Evolutionary conservation across 352 stramenopile species (phyloP).

Genomic region (Globisporangium sylvaticum): DNA sequence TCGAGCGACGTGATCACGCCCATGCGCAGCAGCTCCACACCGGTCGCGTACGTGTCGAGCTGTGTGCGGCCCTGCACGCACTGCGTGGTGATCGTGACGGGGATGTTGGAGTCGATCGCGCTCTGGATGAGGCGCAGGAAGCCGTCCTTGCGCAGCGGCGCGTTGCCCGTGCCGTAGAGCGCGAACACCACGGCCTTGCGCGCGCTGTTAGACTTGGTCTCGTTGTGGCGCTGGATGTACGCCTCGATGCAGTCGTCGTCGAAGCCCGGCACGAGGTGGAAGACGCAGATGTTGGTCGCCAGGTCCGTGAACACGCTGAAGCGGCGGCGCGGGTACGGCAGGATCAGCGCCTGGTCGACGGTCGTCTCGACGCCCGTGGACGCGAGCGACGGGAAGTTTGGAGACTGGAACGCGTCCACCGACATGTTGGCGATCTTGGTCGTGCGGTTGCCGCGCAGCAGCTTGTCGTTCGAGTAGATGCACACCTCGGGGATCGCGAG

Average conservation of each 20-base stretch:
- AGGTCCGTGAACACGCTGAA: conserved; percentile 90
- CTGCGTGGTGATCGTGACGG: conserved; percentile 93
- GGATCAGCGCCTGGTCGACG: conserved; percentile 86
- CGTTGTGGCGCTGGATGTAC: conserved; percentile 68
- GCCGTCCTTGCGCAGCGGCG: conserved; percentile 82
- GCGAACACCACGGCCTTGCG: conserved; percentile 88
- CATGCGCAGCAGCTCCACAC: conserved; percentile 82
- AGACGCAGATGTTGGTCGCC: conserved; percentile 90
- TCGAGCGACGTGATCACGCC: conserved; percentile 94
- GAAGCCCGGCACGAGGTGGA: conserved; percentile 88
- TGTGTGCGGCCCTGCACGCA: conserved; percentile 92
- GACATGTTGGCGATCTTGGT: conserved; percentile 95
- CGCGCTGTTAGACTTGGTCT: conserved; percentile 23
- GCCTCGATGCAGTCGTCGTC: conserved; percentile 83
- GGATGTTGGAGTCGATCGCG: conserved; percentile 75
- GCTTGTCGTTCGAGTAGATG: conserved; percentile 95
- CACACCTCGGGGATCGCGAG: conserved; percentile 87
- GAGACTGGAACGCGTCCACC: conserved; percentile 95
- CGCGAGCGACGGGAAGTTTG: conserved; percentile 93
- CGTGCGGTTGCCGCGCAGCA: conserved; percentile 93
- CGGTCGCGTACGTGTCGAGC: conserved; percentile 92
- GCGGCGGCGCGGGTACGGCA: conserved; percentile 83
- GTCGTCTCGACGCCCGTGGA: conserved; percentile 92
- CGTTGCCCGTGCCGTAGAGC: conserved; percentile 95
- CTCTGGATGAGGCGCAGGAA: conserved; percentile 86